phyloP scores from a whole-genome alignment of 176 grass and related monocot species.

The Aegilops longissima region DNA sequence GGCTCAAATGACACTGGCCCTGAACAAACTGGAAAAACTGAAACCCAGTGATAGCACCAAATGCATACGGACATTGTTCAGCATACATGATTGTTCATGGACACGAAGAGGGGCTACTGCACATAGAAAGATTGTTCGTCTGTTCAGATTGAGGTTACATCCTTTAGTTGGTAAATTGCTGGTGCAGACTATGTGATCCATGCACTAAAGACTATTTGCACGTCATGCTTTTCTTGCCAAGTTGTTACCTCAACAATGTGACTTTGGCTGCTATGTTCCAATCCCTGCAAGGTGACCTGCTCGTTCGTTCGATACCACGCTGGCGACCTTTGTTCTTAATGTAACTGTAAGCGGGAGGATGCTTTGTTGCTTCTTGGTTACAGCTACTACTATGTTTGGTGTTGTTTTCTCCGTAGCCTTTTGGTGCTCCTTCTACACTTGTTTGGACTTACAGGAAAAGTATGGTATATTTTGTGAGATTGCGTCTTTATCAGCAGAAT shows the following conservation, averaged over 20 bases:
- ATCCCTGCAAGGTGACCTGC: slow-evolving; percentile 2
- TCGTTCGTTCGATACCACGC: neutral
- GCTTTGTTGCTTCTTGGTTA: neutral
- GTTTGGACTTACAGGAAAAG: neutral
- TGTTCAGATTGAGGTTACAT: slow-evolving; percentile 28
- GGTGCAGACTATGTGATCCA: neutral
- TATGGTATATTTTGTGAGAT: neutral
- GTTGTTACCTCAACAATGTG: neutral
- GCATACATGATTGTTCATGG: slow-evolving; percentile 32
- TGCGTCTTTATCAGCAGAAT: neutral
- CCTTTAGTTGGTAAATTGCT: slow-evolving; percentile 30
- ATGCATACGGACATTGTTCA: slow-evolving; percentile 22
- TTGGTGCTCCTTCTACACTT: neutral
- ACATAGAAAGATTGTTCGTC: slow-evolving; percentile 34
- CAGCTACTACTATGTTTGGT: neutral
- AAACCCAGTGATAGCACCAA: slow-evolving; percentile 34
- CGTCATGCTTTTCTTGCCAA: neutral
- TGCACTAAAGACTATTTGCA: neutral
- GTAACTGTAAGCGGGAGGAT: neutral
- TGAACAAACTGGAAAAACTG: slow-evolving; percentile 44
- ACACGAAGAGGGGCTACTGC: slow-evolving; percentile 22
- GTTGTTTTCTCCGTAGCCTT: neutral
- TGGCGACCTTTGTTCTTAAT: slow-evolving; percentile 3
- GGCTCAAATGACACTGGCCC: neutral
- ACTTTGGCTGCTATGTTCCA: neutral